A percentile compares a stretch with the other conserved stretches of the same genome.
Evolutionary conservation across 257 asterid genomes (phyloP).

Genomic region (Pogostemon cablin): DNA sequence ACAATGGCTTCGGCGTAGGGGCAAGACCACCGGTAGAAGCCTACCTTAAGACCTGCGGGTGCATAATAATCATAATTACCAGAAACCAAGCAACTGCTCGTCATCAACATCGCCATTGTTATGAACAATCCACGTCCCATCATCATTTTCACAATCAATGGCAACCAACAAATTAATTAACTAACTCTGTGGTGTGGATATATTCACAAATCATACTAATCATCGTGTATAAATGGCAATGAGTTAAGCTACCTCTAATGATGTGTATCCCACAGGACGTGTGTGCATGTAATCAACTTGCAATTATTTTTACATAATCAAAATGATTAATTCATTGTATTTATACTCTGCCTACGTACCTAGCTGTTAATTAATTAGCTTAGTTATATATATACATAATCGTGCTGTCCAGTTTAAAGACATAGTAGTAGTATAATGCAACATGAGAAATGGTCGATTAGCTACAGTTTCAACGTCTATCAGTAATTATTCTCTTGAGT

Average conservation of each 20-base stretch:
- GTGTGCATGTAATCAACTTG: slow-evolving; percentile 37
- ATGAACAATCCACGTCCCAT: too few species aligned
- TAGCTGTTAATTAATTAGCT: too few species aligned
- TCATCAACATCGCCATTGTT: too few species aligned
- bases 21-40: slow-evolving; percentile 48
- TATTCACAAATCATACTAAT: neutral
- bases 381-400: too few species aligned
- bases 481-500: too few species aligned
- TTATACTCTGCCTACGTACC: neutral
- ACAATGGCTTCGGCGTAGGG: slow-evolving; percentile 59
- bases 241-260: neutral
- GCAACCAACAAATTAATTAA: too few species aligned
- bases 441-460: too few species aligned
- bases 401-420: too few species aligned
- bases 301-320: neutral
- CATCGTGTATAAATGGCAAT: slow-evolving; percentile 20
- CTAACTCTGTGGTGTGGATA: too few species aligned
- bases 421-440: too few species aligned
- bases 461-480: too few species aligned
- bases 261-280: slow-evolving; percentile 9
- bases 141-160: too few species aligned
- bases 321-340: neutral
- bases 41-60: slow-evolving; percentile 38
- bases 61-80: neutral
- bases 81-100: slow-evolving; percentile 5